Percentiles rank a stretch among this genome's conserved stretches.
Conservation (phyloP, 371 early-diverging fungal genomes). For the Gilbertella persicaria region DNA sequence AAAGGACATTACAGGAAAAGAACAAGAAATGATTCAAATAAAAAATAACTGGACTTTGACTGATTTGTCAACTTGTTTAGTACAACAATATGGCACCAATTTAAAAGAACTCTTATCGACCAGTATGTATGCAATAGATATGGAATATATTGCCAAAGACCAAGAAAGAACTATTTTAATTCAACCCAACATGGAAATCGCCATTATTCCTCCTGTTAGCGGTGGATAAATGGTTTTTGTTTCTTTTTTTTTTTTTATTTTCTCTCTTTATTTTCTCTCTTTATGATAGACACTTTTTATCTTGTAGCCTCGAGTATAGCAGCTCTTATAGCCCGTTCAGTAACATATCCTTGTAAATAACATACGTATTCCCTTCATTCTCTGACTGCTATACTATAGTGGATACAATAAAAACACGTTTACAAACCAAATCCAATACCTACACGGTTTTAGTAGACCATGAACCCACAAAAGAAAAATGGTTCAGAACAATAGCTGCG, state of each 20-base stretch:
- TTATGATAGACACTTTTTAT: slow-evolving; percentile 23
- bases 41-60: slow-evolving; percentile 23
- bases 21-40: slow-evolving; percentile 39
- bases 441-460: slow-evolving; percentile 2
- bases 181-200: slow-evolving; percentile 61
- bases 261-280: neutral
- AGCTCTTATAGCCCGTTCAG: slow-evolving; percentile 50
- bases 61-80: slow-evolving; percentile 33
- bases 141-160: slow-evolving; percentile 64
- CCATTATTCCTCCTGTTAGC: slow-evolving; percentile 77
- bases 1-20: slow-evolving; percentile 53
- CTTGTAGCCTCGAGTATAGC: slow-evolving; percentile 49
- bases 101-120: slow-evolving; percentile 44
- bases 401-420: slow-evolving; percentile 69
- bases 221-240: slow-evolving; percentile 55
- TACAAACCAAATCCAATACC: slow-evolving; percentile 41
- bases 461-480: slow-evolving; percentile 7
- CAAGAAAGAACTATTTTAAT: slow-evolving; percentile 32
- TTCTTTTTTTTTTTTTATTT: slow-evolving; percentile 6
- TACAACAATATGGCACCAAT: slow-evolving; percentile 39
- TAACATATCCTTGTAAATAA: slow-evolving; percentile 53
- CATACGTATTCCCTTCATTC: neutral
- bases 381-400: slow-evolving; percentile 29
- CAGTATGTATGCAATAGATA: slow-evolving; percentile 67
- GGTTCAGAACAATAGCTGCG: slow-evolving; percentile 3